These are phyloP conservation scores for Bryoerythrophyllum caledonicum DNA, from an alignment of 225 moss, liverwort and hornwort genomes.

Conservation along the genomic window DNA sequence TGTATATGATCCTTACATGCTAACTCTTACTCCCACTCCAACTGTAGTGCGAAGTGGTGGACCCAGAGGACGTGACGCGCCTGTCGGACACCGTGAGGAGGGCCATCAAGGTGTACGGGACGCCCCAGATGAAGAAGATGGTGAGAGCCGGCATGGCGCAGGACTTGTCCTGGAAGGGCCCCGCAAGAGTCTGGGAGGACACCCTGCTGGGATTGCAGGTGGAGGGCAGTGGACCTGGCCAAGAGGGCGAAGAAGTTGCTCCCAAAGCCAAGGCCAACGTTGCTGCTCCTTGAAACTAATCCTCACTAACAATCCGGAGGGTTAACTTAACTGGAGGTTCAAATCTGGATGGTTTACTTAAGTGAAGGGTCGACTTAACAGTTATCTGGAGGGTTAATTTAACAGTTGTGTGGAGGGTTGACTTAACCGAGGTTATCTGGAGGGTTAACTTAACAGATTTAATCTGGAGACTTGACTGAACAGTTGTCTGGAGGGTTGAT, in stretches of 20 bases:
- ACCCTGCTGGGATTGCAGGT: slow-evolving; percentile 50
- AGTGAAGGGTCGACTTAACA: no score
- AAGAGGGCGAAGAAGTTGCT: slow-evolving; percentile 70
- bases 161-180: slow-evolving; percentile 81
- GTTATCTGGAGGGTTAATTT: not conserved
- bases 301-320: not conserved
- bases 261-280: slow-evolving; percentile 53
- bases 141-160: slow-evolving; percentile 65
- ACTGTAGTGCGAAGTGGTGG: slow-evolving; percentile 64
- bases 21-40: not conserved
- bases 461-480: no score
- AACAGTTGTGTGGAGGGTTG: no score
- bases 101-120: slow-evolving; percentile 46
- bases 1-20: not conserved
- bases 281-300: slow-evolving; percentile 43
- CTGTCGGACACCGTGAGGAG: slow-evolving; percentile 51
- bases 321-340: no score
- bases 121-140: slow-evolving; percentile 48
- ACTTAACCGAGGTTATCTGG: not conserved
- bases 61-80: slow-evolving; percentile 50
- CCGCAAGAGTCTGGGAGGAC: slow-evolving; percentile 71
- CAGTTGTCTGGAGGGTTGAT: no score
- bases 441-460: not conserved
- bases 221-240: slow-evolving; percentile 48
- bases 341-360: not conserved